phyloP scores from a whole-genome alignment of 2,329 filamentous ascomycete genomes.

The Penicillium sp. region DNA sequence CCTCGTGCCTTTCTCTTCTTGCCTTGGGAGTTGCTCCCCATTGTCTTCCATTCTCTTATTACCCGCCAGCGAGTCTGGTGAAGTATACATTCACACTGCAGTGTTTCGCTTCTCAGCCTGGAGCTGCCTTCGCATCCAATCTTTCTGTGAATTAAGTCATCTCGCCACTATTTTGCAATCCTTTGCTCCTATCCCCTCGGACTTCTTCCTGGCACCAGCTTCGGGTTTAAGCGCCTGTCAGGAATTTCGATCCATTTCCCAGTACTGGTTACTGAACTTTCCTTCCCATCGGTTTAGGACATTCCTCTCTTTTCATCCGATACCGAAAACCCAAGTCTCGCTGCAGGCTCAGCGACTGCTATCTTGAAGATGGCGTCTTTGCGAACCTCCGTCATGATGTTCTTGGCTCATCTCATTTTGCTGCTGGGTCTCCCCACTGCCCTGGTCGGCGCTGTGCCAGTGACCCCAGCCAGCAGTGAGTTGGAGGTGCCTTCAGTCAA shows the following conservation, averaged over 20 bases:
- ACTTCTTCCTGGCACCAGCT: too few relatives aligned
- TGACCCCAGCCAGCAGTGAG: conserved; percentile 7
- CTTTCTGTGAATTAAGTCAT: conserved; percentile 11
- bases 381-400: conserved; percentile 25
- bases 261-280: conserved; percentile 31
- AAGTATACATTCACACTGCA: too few relatives aligned
- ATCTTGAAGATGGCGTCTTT: conserved; percentile 27
- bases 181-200: conserved; percentile 17
- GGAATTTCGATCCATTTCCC: conserved; percentile 7
- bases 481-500: conserved; percentile 13
- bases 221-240: conserved; percentile 10
- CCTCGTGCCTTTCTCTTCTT: neutral
- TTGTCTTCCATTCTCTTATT: conserved; percentile 14
- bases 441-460: conserved; percentile 34
- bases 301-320: conserved; percentile 5
- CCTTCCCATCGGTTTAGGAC: conserved; percentile 15
- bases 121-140: conserved; percentile 12
- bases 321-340: conserved; percentile 9
- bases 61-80: too few relatives aligned
- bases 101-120: conserved; percentile 5
- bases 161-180: conserved; percentile 4
- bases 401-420: conserved; percentile 33
- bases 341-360: conserved; percentile 32
- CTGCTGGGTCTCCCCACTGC: conserved; percentile 29
- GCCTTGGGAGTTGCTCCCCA: neutral